Evolutionary conservation across 2,329 filamentous ascomycete genomes (phyloP).

Genomic region (Pseudogymnoascus sp.): DNA sequence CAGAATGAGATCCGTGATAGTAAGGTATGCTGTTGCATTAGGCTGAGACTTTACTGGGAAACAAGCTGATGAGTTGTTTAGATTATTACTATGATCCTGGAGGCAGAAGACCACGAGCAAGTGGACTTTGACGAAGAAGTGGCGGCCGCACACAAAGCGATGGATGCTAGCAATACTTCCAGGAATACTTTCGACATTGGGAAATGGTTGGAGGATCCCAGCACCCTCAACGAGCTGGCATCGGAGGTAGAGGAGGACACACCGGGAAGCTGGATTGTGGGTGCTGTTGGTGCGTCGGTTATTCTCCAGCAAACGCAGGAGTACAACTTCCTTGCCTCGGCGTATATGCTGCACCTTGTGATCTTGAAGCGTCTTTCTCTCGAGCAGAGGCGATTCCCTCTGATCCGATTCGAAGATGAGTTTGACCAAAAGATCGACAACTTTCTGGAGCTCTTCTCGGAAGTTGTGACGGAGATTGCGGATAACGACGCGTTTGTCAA

Average conservation of each 20-base stretch:
- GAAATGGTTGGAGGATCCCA: background rate
- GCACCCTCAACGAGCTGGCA: constrained; percentile 3
- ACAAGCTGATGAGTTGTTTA: constrained; percentile 16
- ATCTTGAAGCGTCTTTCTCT: constrained; percentile 35
- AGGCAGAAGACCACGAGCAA: constrained; percentile 22
- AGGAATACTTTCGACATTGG: constrained; percentile 5
- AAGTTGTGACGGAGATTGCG: constrained; percentile 29
- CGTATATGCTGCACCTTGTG: constrained; percentile 37
- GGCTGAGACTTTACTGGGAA: background rate
- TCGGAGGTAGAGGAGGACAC: background rate
- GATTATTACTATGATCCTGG: constrained; percentile 43
- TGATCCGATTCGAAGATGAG: constrained; percentile 27
- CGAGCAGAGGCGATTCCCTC: constrained; percentile 30
- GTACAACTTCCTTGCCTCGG: constrained; percentile 28
- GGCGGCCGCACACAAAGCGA: background rate
- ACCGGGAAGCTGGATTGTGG: background rate
- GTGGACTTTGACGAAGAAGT: constrained; percentile 9
- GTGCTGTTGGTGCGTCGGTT: background rate
- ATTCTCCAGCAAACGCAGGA: constrained; percentile 5
- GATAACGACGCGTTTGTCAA: constrained; percentile 22
- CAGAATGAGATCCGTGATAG: constrained; percentile 55
- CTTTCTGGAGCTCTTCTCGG: constrained; percentile 34
- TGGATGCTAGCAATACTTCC: background rate
- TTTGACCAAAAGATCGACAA: constrained; percentile 28
- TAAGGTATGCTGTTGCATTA: constrained; percentile 38